These are phyloP conservation scores for Brasilioporus rufonigricans DNA, from an alignment of 768 basidiomycete species.

Conservation along the genomic window DNA sequence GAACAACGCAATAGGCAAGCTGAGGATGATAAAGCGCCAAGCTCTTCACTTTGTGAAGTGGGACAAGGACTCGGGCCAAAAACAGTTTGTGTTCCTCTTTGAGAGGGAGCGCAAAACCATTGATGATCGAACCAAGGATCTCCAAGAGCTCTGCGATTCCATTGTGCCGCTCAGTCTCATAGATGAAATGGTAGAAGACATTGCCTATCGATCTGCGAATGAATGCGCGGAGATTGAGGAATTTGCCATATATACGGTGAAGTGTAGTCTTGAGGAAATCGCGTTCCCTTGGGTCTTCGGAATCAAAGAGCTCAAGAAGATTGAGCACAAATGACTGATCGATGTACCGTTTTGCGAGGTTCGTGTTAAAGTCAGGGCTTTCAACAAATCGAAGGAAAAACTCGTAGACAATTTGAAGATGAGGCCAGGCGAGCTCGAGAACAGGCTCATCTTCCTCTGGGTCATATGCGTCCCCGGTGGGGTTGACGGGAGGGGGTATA, in stretches of 20 bases:
- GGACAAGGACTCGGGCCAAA: constrained; percentile 89
- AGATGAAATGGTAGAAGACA: constrained; percentile 98
- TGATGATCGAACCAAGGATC: constrained; percentile 98
- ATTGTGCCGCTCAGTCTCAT: constrained; percentile 98
- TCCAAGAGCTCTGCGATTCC: constrained; percentile 98
- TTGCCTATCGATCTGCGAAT: constrained; percentile 99
- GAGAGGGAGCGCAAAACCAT: constrained; percentile 95
- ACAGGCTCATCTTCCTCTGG: constrained; percentile 99
- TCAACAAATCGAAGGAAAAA: constrained; percentile 99
- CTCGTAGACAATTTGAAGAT: constrained; percentile 98
- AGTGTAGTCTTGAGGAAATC: constrained; percentile 99
- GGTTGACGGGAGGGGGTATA: constrained; percentile 99
- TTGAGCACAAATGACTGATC: constrained; percentile 95
- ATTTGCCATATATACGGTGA: constrained; percentile 99
- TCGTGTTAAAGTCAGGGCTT: constrained; percentile 96
- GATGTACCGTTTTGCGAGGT: constrained; percentile 95
- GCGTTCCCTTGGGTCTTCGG: constrained; percentile 97
- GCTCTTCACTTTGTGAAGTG: constrained; percentile 96
- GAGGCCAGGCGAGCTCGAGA: constrained; percentile 98
- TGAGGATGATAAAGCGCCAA: constrained; percentile 99
- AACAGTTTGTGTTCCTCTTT: constrained; percentile 99
- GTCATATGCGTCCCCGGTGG: constrained; percentile 97
- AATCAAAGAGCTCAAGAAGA: constrained; percentile 96
- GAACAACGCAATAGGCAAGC: constrained; percentile 97
- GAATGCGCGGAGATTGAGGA: constrained; percentile 96